Conservation (phyloP, 495 filamentous ascomycete species). For the Daldinia childiae region DNA sequence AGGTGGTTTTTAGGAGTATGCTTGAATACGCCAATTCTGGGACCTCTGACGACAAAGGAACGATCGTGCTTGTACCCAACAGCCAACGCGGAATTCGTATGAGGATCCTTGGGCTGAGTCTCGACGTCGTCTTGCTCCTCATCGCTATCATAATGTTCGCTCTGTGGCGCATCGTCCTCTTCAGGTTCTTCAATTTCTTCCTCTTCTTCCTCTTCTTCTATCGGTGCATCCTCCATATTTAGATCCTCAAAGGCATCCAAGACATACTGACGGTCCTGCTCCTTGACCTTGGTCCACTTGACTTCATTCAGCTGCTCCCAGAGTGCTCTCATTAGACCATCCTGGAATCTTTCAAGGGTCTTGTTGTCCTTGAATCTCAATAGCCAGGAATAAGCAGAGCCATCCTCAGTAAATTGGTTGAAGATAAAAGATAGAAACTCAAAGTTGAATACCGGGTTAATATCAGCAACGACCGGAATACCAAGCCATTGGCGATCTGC, state of each 20-base stretch:
- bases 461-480: constrained; percentile 82
- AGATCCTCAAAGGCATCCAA: constrained; percentile 96
- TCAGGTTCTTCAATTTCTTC: constrained; percentile 69
- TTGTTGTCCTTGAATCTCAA: constrained; percentile 86
- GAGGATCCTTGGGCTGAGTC: constrained; percentile 75
- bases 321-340: constrained; percentile 91
- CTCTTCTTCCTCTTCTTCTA: constrained; percentile 70
- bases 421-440: constrained; percentile 98
- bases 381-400: constrained; percentile 94
- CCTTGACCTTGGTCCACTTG: constrained; percentile 93
- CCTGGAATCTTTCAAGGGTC: constrained; percentile 86
- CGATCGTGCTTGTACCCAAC: constrained; percentile 98
- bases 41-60: constrained; percentile 94
- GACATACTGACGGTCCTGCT: constrained; percentile 92
- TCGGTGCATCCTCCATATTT: constrained; percentile 81
- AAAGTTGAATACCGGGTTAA: constrained; percentile 99
- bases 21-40: constrained; percentile 98
- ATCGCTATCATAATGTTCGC: constrained; percentile 84
- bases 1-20: constrained; percentile 92
- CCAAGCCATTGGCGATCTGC: constrained; percentile 86
- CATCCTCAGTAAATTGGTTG: constrained; percentile 90
- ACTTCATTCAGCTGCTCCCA: constrained; percentile 97
- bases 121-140: constrained; percentile 90
- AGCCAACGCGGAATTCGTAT: constrained; percentile 94
- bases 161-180: constrained; percentile 65